Percentiles rank a stretch among this genome's conserved stretches.
phyloP scores from a whole-genome alignment of 1,284 basidiomycete genomes.

The Salmacisia buchloeana region DNA sequence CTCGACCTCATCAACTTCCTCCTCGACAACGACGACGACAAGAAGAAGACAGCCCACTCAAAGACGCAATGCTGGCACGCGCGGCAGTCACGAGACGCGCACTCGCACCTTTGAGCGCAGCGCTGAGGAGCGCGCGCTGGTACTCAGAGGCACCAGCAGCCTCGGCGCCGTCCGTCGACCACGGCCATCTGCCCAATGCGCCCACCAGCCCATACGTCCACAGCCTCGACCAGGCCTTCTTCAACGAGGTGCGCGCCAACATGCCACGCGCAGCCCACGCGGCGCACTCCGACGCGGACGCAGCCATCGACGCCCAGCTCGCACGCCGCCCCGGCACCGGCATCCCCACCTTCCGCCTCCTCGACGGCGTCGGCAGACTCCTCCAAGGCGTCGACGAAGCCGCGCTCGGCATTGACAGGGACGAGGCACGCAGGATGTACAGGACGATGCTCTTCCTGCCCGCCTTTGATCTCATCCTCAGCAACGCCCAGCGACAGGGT shows the following conservation, averaged over 20 bases:
- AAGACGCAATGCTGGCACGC: no score
- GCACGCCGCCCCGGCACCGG: constrained; percentile 23
- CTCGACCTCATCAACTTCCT: no score
- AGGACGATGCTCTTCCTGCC: constrained; percentile 59
- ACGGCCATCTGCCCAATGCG: constrained; percentile 34
- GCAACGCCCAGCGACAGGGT: constrained; percentile 87
- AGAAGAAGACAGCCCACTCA: no score
- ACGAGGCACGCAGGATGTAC: constrained; percentile 40
- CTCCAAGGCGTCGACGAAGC: constrained; percentile 33
- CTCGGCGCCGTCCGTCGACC: not conserved
- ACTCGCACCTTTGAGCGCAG: no score
- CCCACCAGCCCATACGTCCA: constrained; percentile 36
- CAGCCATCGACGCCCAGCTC: constrained; percentile 12
- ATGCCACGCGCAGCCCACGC: constrained; percentile 15
- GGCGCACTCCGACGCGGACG: not conserved
- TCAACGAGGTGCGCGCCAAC: constrained; percentile 30
- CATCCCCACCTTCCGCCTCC: constrained; percentile 42
- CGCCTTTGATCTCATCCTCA: constrained; percentile 76
- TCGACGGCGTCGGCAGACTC: constrained; percentile 33
- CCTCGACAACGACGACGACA: no score
- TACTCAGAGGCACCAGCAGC: not conserved
- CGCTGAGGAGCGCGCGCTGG: not conserved
- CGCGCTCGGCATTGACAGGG: constrained; percentile 25
- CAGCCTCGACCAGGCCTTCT: constrained; percentile 35
- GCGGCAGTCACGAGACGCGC: no score